Evolutionary conservation across 1,284 basidiomycete species (phyloP), one percentile per base, ranked within the genome.

Genomic region (Heliocybe sulcata): DNA sequence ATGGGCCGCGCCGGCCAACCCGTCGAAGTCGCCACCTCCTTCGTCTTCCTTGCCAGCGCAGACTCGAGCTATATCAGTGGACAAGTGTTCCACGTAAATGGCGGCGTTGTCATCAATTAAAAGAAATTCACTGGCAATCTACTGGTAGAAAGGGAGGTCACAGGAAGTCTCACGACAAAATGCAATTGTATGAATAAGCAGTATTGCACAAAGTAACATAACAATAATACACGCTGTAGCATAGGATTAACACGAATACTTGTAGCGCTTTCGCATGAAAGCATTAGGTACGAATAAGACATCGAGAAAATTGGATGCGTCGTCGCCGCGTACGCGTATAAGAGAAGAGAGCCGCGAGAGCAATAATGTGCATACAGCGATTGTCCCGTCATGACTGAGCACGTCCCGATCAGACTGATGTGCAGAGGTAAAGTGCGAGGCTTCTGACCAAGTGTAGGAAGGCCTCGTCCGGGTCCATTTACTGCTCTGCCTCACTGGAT

Each of bases 1-100:
- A 78, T 80, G 62, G 77, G 75, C 3, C 71, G 80, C 33, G 71
- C 77, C 2, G 80, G 80, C 20, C 80, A 82, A 63, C 81, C 80
- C 2, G 67, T 81, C 51, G 80, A 83, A 62, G 67, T 78, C 31
- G 81, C 80, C 6, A 79, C 79, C 1, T 73, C 72, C 27, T 77
- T 77, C 58, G 77, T 82, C 22, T 82, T 77, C 69, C 69, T 82
- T 35, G 74, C 76, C 12, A 76, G 74, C 42, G 69, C 72, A 6
- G 78, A 81, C 60, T 77, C 75, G 3, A 76, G 75, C 42, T 81
- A 79, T 66, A 77, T 82, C 54, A 77, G 68, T 53, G 70, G 70
- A 1, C 71, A 72, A 61, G 63, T 71, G 14, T 61, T 72, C 31
- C 72, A 73, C 54, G 65, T 70, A 42, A 72, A 72, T 55, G 72